A percentile compares a stretch with the other conserved stretches of the same genome.
Evolutionary conservation across 2,329 filamentous ascomycete genomes (phyloP).

Genomic region (Aspergillus sp.): DNA sequence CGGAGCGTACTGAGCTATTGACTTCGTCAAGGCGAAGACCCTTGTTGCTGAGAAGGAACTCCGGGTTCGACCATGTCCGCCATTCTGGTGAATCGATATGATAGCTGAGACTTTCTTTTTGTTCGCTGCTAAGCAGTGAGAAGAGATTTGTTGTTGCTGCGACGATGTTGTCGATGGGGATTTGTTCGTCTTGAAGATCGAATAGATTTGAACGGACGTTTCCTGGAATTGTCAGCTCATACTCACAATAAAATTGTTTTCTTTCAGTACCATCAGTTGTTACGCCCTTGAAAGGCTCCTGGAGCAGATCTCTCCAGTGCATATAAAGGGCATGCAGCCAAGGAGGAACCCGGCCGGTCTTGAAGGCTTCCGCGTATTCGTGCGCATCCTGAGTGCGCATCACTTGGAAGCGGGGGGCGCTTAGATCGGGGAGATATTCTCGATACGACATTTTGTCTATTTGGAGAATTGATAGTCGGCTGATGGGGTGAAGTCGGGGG

Average conservation of each 20-base stretch:
- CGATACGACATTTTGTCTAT: constrained; percentile 45
- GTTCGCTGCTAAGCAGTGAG: constrained; percentile 46
- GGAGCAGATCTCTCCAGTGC: constrained; percentile 57
- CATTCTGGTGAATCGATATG: constrained; percentile 70
- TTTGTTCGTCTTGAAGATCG: constrained; percentile 61
- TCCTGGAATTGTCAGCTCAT: constrained; percentile 36
- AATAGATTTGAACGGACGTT: constrained; percentile 56
- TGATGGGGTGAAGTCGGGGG: neutral
- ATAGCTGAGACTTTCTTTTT: constrained; percentile 53
- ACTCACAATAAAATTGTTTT: neutral
- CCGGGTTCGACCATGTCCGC: constrained; percentile 71
- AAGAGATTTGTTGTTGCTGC: constrained; percentile 51
- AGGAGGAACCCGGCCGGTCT: constrained; percentile 59
- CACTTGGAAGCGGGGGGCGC: constrained; percentile 59
- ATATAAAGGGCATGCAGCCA: constrained; percentile 65
- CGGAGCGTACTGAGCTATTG: constrained; percentile 42
- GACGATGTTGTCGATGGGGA: constrained; percentile 60
- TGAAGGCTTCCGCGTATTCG: constrained; percentile 62
- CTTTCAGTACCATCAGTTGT: constrained; percentile 61
- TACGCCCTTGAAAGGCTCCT: constrained; percentile 70
- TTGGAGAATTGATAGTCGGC: neutral
- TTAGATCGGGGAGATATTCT: constrained; percentile 63
- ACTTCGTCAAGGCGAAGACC: constrained; percentile 70
- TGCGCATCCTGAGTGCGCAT: constrained; percentile 64
- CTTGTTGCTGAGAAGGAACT: constrained; percentile 68